Percentiles rank a stretch among this genome's conserved stretches.
Conservation (phyloP, 352 stramenopile genomes). For the Peronospora belbahrii region DNA sequence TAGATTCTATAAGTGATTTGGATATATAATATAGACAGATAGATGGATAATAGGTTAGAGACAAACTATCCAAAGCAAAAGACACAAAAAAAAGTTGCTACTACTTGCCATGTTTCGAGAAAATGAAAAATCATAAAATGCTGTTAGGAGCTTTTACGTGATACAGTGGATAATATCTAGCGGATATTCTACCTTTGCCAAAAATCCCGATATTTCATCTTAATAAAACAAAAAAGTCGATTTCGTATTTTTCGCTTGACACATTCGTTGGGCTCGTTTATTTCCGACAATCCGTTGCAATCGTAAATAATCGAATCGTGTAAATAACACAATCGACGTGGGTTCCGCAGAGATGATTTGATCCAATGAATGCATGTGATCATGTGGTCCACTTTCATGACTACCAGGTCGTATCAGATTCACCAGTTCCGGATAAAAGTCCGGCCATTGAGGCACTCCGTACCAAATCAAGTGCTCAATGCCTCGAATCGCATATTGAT, state of each 20-base stretch:
- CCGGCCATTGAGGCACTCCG: conserved; percentile 50
- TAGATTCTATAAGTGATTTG: background rate
- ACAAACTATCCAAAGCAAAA: too few species aligned
- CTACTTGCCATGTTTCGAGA: background rate
- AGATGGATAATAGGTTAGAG: background rate
- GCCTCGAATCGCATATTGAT: conserved; percentile 75
- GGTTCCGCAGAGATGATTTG: too few species aligned
- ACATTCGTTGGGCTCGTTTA: conserved; percentile 67
- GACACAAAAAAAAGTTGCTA: too few species aligned
- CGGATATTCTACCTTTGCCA: too few species aligned
- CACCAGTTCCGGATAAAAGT: conserved; percentile 76
- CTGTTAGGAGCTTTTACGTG: too few species aligned
- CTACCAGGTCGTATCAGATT: too few species aligned
- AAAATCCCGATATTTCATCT: background rate
- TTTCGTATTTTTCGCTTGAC: conserved; percentile 47
- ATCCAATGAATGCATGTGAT: too few species aligned
- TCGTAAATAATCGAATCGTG: conserved; percentile 48
- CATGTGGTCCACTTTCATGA: too few species aligned
- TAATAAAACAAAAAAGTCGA: conserved; percentile 77
- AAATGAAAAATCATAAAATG: background rate
- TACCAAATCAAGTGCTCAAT: conserved; percentile 79
- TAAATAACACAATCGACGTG: conserved; percentile 61
- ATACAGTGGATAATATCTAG: too few species aligned
- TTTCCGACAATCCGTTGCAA: conserved; percentile 70
- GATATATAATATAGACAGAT: too few species aligned